Evolutionary conservation across 164 flowering plant species (phyloP).

Genomic region (Macadamia tetraphylla): DNA sequence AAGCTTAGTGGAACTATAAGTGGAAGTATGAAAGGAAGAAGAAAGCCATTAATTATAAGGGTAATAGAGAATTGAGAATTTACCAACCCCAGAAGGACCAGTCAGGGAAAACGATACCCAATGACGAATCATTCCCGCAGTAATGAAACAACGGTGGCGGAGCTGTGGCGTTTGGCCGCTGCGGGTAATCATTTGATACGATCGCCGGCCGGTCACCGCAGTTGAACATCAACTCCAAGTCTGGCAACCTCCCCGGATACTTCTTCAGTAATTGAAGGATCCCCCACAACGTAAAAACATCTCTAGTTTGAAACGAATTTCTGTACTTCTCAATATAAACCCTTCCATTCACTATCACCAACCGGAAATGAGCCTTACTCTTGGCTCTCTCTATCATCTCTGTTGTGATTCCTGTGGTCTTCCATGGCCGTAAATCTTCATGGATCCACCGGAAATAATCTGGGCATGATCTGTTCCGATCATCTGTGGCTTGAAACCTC

Average conservation of each 20-base stretch:
- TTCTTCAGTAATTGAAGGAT: conserved; percentile 35
- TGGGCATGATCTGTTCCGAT: conserved; percentile 35
- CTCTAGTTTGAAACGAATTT: conserved; percentile 30
- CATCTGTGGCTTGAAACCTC: too few species aligned
- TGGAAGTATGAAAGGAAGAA: not conserved
- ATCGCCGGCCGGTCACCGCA: conserved; percentile 36
- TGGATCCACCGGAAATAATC: conserved; percentile 77
- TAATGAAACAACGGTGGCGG: conserved; percentile 45
- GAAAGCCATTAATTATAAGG: not conserved
- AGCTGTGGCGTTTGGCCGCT: conserved; percentile 7
- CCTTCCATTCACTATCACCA: conserved; percentile 47
- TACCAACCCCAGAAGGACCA: conserved; percentile 90
- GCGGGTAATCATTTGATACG: not conserved
- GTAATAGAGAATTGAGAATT: not conserved
- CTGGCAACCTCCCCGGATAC: conserved; percentile 40
- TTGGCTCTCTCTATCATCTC: conserved; percentile 49
- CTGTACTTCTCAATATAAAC: conserved; percentile 20
- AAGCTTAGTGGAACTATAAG: not conserved
- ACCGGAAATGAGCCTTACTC: conserved; percentile 45
- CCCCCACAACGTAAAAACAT: conserved; percentile 42
- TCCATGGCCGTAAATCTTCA: conserved; percentile 73
- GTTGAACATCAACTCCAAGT: conserved; percentile 40
- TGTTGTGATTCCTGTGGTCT: conserved; percentile 46
- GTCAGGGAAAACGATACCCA: conserved; percentile 50
- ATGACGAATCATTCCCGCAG: conserved; percentile 19